phyloP scores from a whole-genome alignment of 257 asterid genomes.

The Primulina tabacum region DNA sequence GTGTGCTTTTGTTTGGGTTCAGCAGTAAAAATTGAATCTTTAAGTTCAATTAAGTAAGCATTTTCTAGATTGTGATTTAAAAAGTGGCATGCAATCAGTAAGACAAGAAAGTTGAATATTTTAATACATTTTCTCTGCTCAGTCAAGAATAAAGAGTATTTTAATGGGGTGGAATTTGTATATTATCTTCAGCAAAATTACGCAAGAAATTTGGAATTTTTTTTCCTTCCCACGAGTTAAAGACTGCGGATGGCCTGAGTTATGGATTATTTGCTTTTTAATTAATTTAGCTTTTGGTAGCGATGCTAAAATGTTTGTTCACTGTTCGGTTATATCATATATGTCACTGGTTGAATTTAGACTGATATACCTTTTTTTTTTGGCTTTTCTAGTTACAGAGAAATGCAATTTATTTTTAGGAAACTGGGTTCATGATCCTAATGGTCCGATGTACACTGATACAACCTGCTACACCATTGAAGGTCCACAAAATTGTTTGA shows the following conservation, averaged over 20 bases:
- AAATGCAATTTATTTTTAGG: conserved; percentile 69
- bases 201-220: neutral
- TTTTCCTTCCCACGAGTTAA: too few species aligned
- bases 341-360: neutral
- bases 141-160: neutral
- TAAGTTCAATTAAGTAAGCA: neutral
- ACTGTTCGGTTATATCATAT: neutral
- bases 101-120: neutral
- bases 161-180: neutral
- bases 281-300: too few species aligned
- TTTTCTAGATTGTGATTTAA: neutral
- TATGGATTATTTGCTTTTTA: too few species aligned
- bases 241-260: too few species aligned
- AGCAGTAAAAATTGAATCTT: conserved; percentile 16
- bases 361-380: neutral
- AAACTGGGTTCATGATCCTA: conserved; percentile 57
- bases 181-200: neutral
- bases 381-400: conserved; percentile 12
- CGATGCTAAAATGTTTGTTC: neutral
- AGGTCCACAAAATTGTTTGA: conserved; percentile 66
- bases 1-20: conserved; percentile 11
- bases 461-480: conserved; percentile 58
- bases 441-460: conserved; percentile 64
- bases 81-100: neutral
- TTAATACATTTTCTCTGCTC: neutral